Evolutionary conservation across 805 yeast genomes (phyloP).

Genomic region (Brettanomyces anomalus): DNA sequence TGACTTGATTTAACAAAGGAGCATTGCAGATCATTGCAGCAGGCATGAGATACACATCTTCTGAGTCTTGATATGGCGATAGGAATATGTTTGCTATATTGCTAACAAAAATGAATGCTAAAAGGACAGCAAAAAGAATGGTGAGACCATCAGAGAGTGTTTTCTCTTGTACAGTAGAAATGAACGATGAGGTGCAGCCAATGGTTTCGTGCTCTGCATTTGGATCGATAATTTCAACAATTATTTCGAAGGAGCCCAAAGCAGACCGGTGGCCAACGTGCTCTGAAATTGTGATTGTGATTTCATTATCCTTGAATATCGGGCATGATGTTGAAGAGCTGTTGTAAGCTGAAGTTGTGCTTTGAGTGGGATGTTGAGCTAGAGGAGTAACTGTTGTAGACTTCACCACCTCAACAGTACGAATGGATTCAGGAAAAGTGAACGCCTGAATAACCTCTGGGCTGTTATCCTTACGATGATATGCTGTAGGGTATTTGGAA

Average conservation of each 20-base stretch:
- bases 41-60: constrained; percentile 39
- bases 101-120: constrained; percentile 27
- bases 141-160: constrained; percentile 32
- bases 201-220: constrained; percentile 27
- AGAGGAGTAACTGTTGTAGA: background rate
- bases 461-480: background rate
- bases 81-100: constrained; percentile 29
- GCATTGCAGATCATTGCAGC: constrained; percentile 56
- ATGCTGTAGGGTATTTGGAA: background rate
- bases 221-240: constrained; percentile 34
- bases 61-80: constrained; percentile 53
- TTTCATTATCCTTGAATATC: constrained; percentile 16
- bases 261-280: constrained; percentile 18
- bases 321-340: constrained; percentile 19
- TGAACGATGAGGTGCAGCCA: constrained; percentile 39
- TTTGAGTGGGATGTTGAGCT: background rate
- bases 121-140: constrained; percentile 31
- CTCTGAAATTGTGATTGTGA: constrained; percentile 18
- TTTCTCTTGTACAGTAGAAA: constrained; percentile 38
- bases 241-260: constrained; percentile 37
- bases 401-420: background rate
- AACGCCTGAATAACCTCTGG: constrained; percentile 1
- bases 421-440: background rate
- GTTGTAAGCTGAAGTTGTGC: background rate
- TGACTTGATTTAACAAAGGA: constrained; percentile 43